Base-by-base conservation (phyloP, 2,329 filamentous ascomycete species). In the Trichoderma simmonsii region DNA sequence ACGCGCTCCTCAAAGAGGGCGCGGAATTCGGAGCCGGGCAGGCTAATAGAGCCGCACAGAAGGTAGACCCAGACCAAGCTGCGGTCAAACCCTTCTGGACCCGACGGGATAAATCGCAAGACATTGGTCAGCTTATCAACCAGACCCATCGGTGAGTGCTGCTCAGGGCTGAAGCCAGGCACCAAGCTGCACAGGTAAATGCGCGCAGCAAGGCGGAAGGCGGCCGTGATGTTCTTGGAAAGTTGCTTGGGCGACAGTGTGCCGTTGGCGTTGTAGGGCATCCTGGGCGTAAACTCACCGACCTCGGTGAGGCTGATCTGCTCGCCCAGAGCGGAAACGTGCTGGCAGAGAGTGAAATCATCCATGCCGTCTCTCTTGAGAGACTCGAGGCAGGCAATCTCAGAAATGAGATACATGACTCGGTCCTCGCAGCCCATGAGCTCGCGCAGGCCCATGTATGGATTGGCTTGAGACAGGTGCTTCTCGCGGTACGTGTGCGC, bases 171-270 rank as follows among this genome's bases (percentile, higher is more conserved):
- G 83, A 95, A 96, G 71, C 94, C 94, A 0, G 95, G 95, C 0
- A 98, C 93, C 43, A 99, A 87, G 79, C 93, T 95, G 89, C 94
- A 97, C n/a, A 98, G 90, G 83, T 98, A 98, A 83, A 99, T 94
- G 79, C 95, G 92, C 3, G 95, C 95, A 2, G 95, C 95, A 69
- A 97, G 86, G 77, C 95, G 93, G 89, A 97, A 99, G 57, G 97
- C 90, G 54, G 91, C 88, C 0, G 94, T 97, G 82, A 98, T 94
- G 85, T 97, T 97, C 81, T 89, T 91, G 79, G 91, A 92, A 75
- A 98, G 88, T 82, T 97, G 92, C 79, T 92, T 93, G 3, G 95
- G 92, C 71, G 91, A 91, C 75, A 98, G 88, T 61, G 90, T 90
- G 72, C 93, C 93, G 73, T 91, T 92, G 74, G 88, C 86, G 74